Base-by-base conservation (phyloP, 1,284 basidiomycete genomes). In the Ustilago hordei region DNA sequence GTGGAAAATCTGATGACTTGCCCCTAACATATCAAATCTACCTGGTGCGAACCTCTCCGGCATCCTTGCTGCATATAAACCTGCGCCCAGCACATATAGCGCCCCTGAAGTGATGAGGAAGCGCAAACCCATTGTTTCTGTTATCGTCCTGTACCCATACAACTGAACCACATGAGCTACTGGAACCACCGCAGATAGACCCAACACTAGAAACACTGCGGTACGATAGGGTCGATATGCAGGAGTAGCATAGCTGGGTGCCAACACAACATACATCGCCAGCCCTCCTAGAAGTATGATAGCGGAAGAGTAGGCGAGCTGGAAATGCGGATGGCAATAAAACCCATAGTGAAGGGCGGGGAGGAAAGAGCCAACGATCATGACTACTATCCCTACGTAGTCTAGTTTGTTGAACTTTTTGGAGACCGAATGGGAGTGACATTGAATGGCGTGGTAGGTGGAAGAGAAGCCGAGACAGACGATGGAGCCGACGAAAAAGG, bases 11-110 rank as follows among this genome's bases (percentile, higher is more conserved):
- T 84, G 82, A 64, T 84, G 82, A 50, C 79, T 81, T 6, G 81
- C 69, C 8, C 82, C 81, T n/a, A 95, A 89, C 83, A 90, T 89
- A 87, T 96, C 94, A 83, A 95, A 95, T 73, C 87, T 90, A 58
- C 93, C 93, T 1, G 93, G 93, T 11, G 89, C 88, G 73, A 92
- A 89, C 35, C 91, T 88, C 84, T 96, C 94, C 32, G 95, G 94
- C 62, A 95, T 89, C 60, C 93, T 90, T 78, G 91, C 91, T 43
- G 93, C 93, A 64, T 84, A 84, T 31, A 84, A 41, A 11, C 60
- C 38, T 0, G 84, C 82, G 2, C 81, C 83, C 1, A 76, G 54
- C 13, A 85, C 78, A 66, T 85, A 84, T 3, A 85, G 35, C 3
- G 68, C 74, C 0, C 84, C 83, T 11, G 74, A 78, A 7, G 64